These are phyloP conservation scores for Coffea canephora DNA, from an alignment of 257 asterid species.

Conservation along the genomic window DNA sequence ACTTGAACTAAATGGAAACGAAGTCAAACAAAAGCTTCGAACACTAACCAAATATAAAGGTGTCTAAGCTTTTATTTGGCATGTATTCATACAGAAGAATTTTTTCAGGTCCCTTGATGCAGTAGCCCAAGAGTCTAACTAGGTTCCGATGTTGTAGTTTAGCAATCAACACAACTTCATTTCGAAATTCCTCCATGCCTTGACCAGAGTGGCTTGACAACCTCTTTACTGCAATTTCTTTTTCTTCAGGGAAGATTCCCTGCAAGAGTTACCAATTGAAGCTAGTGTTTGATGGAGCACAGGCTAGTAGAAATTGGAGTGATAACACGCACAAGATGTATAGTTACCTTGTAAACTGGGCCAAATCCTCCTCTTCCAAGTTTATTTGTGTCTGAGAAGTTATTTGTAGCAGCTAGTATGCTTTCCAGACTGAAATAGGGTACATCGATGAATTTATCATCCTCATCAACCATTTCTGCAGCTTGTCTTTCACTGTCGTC, in stretches of 20 bases:
- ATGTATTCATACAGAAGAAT: conserved; percentile 25
- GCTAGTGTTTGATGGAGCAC: neutral
- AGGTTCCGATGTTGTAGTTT: conserved; percentile 28
- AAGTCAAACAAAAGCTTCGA: neutral
- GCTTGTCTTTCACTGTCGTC: conserved; percentile 21
- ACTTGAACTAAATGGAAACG: neutral
- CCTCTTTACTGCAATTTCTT: conserved; percentile 39
- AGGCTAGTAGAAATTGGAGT: neutral
- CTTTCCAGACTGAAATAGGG: conserved; percentile 35
- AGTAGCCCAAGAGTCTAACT: conserved; percentile 23
- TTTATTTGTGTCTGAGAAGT: conserved; percentile 47
- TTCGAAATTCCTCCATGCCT: conserved; percentile 30
- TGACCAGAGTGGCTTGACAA: conserved; percentile 26
- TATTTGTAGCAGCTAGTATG: conserved; percentile 48
- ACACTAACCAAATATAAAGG: conserved; percentile 29
- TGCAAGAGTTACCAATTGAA: neutral
- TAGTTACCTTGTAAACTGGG: conserved; percentile 53
- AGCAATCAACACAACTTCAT: conserved; percentile 26
- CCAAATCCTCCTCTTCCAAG: conserved; percentile 74
- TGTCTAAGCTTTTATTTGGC: conserved; percentile 22
- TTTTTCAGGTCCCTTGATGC: conserved; percentile 29
- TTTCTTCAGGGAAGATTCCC: conserved; percentile 27
- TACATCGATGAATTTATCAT: conserved; percentile 35
- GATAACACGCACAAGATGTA: neutral
- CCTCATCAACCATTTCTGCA: conserved; percentile 29